These are phyloP conservation scores for Candida pseudofarinosa DNA, from an alignment of 805 yeast genomes.

Conservation along the genomic window DNA sequence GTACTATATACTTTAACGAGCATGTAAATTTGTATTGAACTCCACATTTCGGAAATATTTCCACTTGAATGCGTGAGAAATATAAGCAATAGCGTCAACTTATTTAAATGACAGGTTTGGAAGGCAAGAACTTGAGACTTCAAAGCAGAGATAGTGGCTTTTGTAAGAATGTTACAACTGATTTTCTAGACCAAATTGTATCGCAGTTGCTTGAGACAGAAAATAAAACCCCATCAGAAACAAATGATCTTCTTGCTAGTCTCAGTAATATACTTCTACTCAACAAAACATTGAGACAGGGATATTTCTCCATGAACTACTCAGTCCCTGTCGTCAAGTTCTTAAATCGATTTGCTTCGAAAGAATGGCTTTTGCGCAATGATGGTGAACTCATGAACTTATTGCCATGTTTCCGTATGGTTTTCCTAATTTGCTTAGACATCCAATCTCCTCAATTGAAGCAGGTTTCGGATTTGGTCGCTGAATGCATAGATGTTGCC, in stretches of 20 bases:
- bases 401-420: conserved; percentile 20
- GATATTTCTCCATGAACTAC: conserved; percentile 10
- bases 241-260: conserved; percentile 16
- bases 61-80: neutral
- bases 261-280: conserved; percentile 23
- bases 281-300: conserved; percentile 17
- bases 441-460: neutral
- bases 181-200: conserved; percentile 74
- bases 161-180: conserved; percentile 19
- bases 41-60: neutral
- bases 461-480: neutral
- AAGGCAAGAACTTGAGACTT: conserved; percentile 9
- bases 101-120: conserved; percentile 1
- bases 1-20: neutral
- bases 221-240: conserved; percentile 4
- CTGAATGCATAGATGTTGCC: conserved; percentile 1
- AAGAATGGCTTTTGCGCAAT: neutral
- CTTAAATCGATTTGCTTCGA: neutral
- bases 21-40: neutral
- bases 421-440: conserved; percentile 16
- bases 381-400: conserved; percentile 4
- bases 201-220: conserved; percentile 1
- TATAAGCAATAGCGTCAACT: neutral
- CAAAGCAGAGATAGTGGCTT: conserved; percentile 9
- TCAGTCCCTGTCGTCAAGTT: neutral